Conservation (phyloP, 129 eudicot genomes). For the Scalesia atractyloides region DNA sequence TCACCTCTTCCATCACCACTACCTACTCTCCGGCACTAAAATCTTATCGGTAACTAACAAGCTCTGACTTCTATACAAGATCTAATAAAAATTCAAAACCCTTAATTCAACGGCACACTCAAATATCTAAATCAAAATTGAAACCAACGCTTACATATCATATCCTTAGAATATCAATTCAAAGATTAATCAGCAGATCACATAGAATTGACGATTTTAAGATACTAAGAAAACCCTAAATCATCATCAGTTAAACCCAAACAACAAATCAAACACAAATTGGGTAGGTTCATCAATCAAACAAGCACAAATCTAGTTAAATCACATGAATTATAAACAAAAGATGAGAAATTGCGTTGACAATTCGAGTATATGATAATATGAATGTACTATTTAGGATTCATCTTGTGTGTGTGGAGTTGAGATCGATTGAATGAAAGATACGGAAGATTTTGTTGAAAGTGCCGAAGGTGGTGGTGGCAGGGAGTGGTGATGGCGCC, state of each 20-base stretch:
- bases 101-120: neutral
- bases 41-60: no score
- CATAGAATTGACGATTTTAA: neutral
- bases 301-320: conserved; percentile 27
- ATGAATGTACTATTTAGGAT: conserved; percentile 37
- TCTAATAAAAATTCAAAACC: no score
- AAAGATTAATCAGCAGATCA: conserved; percentile 21
- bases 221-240: conserved; percentile 20
- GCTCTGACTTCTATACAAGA: no score
- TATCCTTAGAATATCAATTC: neutral
- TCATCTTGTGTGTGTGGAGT: conserved; percentile 27
- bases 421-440: conserved; percentile 25
- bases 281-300: conserved; percentile 1
- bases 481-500: no score
- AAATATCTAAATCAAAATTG: neutral
- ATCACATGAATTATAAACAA: conserved; percentile 1
- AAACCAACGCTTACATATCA: neutral
- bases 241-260: conserved; percentile 15
- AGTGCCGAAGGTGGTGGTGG: conserved; percentile 4
- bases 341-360: conserved; percentile 1
- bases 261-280: conserved; percentile 4
- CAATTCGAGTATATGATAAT: conserved; percentile 10
- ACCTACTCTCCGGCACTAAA: no score
- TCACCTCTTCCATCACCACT: no score
- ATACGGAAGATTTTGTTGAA: conserved; percentile 16